Base-by-base conservation (phyloP, 805 yeast species). In the Candida corydali region DNA sequence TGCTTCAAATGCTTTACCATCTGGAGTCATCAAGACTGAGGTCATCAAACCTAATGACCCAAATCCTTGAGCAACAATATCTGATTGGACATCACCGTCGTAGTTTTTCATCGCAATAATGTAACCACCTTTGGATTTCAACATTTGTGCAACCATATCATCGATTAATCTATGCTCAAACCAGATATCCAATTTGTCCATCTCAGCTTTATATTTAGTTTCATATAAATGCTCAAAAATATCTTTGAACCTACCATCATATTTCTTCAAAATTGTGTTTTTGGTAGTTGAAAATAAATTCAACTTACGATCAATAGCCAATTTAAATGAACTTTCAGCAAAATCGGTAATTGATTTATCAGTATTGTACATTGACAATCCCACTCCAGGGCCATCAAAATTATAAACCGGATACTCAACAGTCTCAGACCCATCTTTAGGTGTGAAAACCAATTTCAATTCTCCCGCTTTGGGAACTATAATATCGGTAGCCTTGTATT, bases 61-160 rank as follows among this genome's bases (percentile, higher is more conserved):
- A 53, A 91, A 91, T 26, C 98, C 98, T 68, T 91, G 98, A 20
- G 98, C 98, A 40, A 91, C 96, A 55, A 91, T 84, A 63, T 91
- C 98, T 11, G 94, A 82, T 68, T 88, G 89, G 39, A 91, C 98
- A 60, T 91, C 98, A 63, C 98, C 98, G 61, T 91, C 98, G 66
- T 91, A 91, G 71, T 91, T 91, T 73, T 91, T 91, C 83, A 91
- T 78, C 32, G 98, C 98, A 65, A 91, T 86, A 52, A 91, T 83
- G 62, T 73, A 91, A 5, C 98, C 97, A 54, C 98, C 98, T 57
- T 77, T 80, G 31, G 96, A 86, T 71, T 91, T 91, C 61, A 91
- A 70, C 97, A 91, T 89, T 71, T 91, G 97, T 16, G 98, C 98
- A 34, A 91, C 98, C 98, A 91, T 91, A 61, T 91, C 98, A 65